A percentile compares a stretch with the other conserved stretches of the same genome.
Evolutionary conservation across 192 early-diverging fungal genomes (phyloP).

Genomic region (Gigaspora rosea): DNA sequence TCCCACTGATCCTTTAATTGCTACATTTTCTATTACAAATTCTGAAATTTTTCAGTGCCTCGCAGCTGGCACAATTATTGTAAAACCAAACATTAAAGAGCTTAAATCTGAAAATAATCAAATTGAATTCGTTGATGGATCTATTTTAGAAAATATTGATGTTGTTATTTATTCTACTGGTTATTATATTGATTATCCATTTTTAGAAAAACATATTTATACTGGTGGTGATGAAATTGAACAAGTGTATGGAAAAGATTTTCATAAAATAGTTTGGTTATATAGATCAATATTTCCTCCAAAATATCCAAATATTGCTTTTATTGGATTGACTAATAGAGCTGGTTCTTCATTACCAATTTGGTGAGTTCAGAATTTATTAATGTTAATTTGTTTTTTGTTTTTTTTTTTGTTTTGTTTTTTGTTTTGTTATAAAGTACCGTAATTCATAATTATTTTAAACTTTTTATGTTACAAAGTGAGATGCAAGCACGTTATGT

Average conservation of each 20-base stretch:
- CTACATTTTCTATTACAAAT: constrained; percentile 50
- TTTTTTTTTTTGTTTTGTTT: too few relatives aligned
- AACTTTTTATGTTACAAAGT: not conserved
- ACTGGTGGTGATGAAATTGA: constrained; percentile 42
- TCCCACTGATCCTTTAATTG: constrained; percentile 35
- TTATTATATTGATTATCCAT: constrained; percentile 53
- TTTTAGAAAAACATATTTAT: constrained; percentile 48
- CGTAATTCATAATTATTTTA: not conserved
- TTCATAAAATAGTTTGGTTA: constrained; percentile 44
- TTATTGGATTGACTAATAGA: constrained; percentile 58
- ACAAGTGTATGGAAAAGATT: constrained; percentile 35
- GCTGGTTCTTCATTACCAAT: constrained; percentile 58
- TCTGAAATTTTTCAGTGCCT: constrained; percentile 37
- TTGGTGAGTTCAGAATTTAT: not conserved
- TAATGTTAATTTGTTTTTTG: too few relatives aligned
- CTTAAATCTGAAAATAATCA: constrained; percentile 54
- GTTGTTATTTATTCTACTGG: constrained; percentile 65
- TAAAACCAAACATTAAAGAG: constrained; percentile 48
- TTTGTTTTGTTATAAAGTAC: too few relatives aligned
- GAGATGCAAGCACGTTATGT: constrained; percentile 60
- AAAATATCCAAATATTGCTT: constrained; percentile 54
- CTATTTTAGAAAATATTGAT: constrained; percentile 47
- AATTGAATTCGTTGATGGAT: constrained; percentile 32
- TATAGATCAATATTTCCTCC: constrained; percentile 61
- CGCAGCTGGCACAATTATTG: constrained; percentile 37